Conservation (phyloP, 2,329 filamentous ascomycete genomes). For the Nemania bipapillata region DNA sequence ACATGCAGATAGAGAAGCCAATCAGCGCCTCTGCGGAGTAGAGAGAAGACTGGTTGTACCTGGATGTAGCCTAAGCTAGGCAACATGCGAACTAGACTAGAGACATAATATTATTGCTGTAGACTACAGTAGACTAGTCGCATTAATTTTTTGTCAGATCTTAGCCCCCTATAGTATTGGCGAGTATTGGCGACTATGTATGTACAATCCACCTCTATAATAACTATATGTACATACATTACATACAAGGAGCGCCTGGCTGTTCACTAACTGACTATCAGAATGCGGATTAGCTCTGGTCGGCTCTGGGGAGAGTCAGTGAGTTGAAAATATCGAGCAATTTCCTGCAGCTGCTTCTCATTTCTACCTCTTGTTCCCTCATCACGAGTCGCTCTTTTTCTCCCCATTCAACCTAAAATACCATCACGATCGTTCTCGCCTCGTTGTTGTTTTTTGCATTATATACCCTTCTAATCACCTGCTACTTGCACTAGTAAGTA, state of each 20-base stretch:
- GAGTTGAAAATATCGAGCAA: constrained; percentile 31
- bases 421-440: constrained; percentile 30
- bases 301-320: constrained; percentile 7
- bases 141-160: constrained; percentile 22
- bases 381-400: not conserved
- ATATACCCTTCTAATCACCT: constrained; percentile 29
- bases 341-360: constrained; percentile 25
- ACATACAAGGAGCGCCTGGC: no score
- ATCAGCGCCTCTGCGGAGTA: constrained; percentile 5
- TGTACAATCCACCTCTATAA: no score
- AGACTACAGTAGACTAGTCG: not conserved
- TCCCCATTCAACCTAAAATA: constrained; percentile 11
- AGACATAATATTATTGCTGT: no score
- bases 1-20: constrained; percentile 13
- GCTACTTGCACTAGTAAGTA: constrained; percentile 41
- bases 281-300: constrained; percentile 30
- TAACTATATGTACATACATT: no score
- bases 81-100: no score
- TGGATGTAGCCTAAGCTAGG: not conserved
- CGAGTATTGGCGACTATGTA: no score
- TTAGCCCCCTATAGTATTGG: constrained; percentile 2
- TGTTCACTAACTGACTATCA: constrained; percentile 13
- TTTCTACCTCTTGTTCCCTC: constrained; percentile 15
- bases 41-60: not conserved
- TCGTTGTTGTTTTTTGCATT: constrained; percentile 17